A percentile compares a stretch with the other conserved stretches of the same genome.
Evolutionary conservation across 2,329 filamentous ascomycete genomes (phyloP).

Genomic region (Apiospora saccharicola): DNA sequence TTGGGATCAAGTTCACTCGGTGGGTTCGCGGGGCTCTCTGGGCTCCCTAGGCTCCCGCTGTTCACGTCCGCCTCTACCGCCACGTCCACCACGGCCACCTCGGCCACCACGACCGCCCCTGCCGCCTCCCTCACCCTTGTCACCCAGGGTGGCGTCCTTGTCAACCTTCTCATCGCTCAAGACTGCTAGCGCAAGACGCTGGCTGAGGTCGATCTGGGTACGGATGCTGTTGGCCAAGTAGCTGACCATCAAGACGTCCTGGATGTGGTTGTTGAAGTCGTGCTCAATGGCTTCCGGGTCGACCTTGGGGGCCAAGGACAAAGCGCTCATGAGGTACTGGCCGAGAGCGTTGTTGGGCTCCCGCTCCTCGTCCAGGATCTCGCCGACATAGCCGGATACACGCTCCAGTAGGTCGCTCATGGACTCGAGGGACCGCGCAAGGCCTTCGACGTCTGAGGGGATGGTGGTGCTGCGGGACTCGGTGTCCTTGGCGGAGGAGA

Average conservation of each 20-base stretch:
- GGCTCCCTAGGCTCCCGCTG: constrained; percentile 58
- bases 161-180: constrained; percentile 61
- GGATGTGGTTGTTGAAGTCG: constrained; percentile 99
- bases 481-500: constrained; percentile 80
- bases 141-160: constrained; percentile 46
- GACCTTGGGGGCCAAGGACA: constrained; percentile 94
- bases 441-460: constrained; percentile 86
- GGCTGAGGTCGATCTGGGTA: constrained; percentile 97
- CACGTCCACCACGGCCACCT: constrained; percentile 45
- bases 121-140: constrained; percentile 45
- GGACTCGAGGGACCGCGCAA: constrained; percentile 86
- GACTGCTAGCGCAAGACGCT: constrained; percentile 85
- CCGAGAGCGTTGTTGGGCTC: constrained; percentile 90
- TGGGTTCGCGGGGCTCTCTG: constrained; percentile 55
- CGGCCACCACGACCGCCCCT: constrained; percentile 52
- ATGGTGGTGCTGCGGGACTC: constrained; percentile 78
- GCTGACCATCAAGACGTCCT: constrained; percentile 97
- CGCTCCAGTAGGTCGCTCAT: constrained; percentile 90
- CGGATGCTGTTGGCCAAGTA: constrained; percentile 99
- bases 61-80: constrained; percentile 54
- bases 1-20: constrained; percentile 40
- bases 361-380: constrained; percentile 91
- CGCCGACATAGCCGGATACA: constrained; percentile 89
- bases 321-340: constrained; percentile 93
- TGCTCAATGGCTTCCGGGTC: constrained; percentile 88